Evolutionary conservation across 2,329 filamentous ascomycete genomes (phyloP).

Genomic region (Cordyceps farinosa): DNA sequence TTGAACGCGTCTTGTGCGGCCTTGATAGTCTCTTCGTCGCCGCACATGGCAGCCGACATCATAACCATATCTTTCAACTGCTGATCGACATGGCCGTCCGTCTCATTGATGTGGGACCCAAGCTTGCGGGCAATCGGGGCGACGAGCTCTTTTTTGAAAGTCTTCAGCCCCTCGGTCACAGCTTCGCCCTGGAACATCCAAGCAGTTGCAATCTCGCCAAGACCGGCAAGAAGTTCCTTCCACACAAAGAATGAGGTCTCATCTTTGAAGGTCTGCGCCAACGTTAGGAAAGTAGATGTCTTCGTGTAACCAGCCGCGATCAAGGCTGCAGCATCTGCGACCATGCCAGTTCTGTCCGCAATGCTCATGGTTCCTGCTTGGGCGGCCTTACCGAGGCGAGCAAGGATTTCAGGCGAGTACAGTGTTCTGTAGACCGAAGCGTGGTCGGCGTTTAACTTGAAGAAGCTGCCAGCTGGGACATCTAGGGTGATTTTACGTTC

Average conservation of each 20-base stretch:
- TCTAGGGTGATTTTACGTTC: slow-evolving; percentile 71
- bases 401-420: slow-evolving; percentile 77
- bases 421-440: slow-evolving; percentile 88
- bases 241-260: slow-evolving; percentile 92
- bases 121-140: slow-evolving; percentile 77
- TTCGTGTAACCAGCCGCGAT: slow-evolving; percentile 89
- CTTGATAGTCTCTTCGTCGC: slow-evolving; percentile 72
- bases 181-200: slow-evolving; percentile 77
- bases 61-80: slow-evolving; percentile 95
- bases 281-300: slow-evolving; percentile 83
- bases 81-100: slow-evolving; percentile 83
- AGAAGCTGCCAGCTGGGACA: slow-evolving; percentile 78
- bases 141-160: slow-evolving; percentile 75
- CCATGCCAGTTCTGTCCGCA: slow-evolving; percentile 91
- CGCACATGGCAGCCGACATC: slow-evolving; percentile 73
- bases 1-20: slow-evolving; percentile 87
- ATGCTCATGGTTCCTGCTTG: slow-evolving; percentile 68
- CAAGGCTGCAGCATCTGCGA: slow-evolving; percentile 85
- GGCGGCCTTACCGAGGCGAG: slow-evolving; percentile 83
- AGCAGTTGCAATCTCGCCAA: slow-evolving; percentile 71
- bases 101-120: slow-evolving; percentile 82
- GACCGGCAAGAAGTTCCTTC: slow-evolving; percentile 81
- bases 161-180: slow-evolving; percentile 71
- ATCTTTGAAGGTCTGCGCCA: slow-evolving; percentile 77
- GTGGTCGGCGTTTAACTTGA: slow-evolving; percentile 94